Base-by-base conservation (phyloP, 192 early-diverging fungal species). In the Entomortierella beljakovae region DNA sequence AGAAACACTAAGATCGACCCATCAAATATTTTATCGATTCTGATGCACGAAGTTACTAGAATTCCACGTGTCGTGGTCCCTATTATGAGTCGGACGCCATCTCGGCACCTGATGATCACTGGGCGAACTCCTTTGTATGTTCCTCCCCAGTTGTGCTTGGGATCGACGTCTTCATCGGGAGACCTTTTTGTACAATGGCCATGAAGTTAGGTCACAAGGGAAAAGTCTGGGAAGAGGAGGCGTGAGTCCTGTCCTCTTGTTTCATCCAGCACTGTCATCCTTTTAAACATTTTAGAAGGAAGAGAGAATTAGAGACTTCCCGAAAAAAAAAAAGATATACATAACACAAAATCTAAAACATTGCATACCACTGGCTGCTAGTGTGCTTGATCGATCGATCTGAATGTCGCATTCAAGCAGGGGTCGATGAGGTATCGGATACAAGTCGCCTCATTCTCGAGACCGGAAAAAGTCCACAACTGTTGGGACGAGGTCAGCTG, bases 171-270 rank as follows among this genome's bases (percentile, higher is more conserved):
- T n/a, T n/a, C n/a, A n/a, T n/a, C n/a, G n/a, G n/a, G n/a, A n/a
- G n/a, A n/a, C n/a, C n/a, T n/a, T n/a, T n/a, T n/a, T n/a, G n/a
- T n/a, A n/a, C n/a, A n/a, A n/a, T n/a, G n/a, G n/a, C n/a, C n/a
- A n/a, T n/a, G 64, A 28, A 67, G 64, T 55, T 67, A 55, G 40
- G 64, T 67, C 55, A 57, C 37, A 56, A 67, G 37, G 10, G 64
- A 67, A 67, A 57, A 56, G 64, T 67, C 64, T 49, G 50, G 64
- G 64, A 67, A 56, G 54, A 67, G 54, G 64, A 57, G 54, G 55
- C 55, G 64, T 38, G 64, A 57, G 55, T 67, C 55, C 49, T 57
- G 54, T 22, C 64, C 64, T 67, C 64, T 56, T 67, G 64, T 67
- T 49, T 67, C 64, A 49, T 67, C 55, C 64, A 57, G 64, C 32